Base-by-base conservation (phyloP, 1,284 basidiomycete genomes). In the Wallemia hederae region DNA sequence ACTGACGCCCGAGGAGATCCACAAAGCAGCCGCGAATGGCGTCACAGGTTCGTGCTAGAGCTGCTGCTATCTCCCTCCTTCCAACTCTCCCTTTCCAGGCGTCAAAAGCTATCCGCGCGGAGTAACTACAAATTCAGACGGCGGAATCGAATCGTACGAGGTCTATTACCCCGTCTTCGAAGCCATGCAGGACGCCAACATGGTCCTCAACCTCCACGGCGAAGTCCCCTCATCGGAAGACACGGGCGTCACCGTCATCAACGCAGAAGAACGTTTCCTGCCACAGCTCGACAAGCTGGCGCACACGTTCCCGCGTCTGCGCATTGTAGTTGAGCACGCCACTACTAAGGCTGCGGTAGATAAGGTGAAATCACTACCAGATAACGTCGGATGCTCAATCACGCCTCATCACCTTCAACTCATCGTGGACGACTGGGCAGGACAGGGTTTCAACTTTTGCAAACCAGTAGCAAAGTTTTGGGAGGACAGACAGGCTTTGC, bases 281-380 rank as follows among this genome's bases (percentile, higher is more conserved):
- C 81, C 84, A 1, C 91, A 98, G 71, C 77, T 99, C 17, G 76
- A 77, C 67, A 80, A 82, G 66, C 76, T 98, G 57, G 89, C 97
- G 66, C 71, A 74, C 60, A 76, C 78, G 26, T 99, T 98, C 72
- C 94, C 94, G n/a, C 77, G 75, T 49, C 78, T 99, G 60, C 83
- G 89, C 61, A 98, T 99, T 67, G 92, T 99, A 2, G 80, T 99
- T 39, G 94, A 99, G 72, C 94, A 99, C 68, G 94, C 94, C n/a
- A 99, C 94, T 0, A 97, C 91, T 1, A 79, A 85, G 34, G 88
- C 86, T 33, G 91, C 94, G 0, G 81, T 99, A n/a, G 87, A 92
- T 66, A 80, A 81, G 24, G 85, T 15, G 2, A 83, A 84, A 69
- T 75, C 78, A 55, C 82, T 90, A 27, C 87, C 87, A 0, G 73